Evolutionary conservation across 2,329 filamentous ascomycete genomes (phyloP), one percentile per base, ranked within the genome.

Genomic region (Leptographium wingfieldii): DNA sequence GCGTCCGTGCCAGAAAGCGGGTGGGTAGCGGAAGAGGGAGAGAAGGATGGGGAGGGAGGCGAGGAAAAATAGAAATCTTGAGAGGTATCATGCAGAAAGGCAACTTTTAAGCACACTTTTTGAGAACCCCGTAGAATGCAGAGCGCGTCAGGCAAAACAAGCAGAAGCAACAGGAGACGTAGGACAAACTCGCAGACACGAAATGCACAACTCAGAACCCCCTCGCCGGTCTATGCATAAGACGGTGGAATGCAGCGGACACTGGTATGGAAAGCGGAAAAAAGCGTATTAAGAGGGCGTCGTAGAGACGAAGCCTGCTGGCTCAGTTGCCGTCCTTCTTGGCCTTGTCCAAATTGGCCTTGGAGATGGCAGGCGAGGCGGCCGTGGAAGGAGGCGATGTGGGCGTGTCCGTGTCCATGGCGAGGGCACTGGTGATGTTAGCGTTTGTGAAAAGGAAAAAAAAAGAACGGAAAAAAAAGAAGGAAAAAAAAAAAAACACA

Each of bases 331-430:
- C 73, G 68, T 75, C 76, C 73, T 79, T 78, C 70, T 83, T 83
- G 40, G 40, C 40, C 58, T 73, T 75, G 69, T 81, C 81, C 63
- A 81, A 78, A 63, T 77, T 78, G 63, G 77, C 80, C 75, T 87
- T 88, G 64, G 83, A 74, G 69, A 86, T 71, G 61, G 82, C 80
- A 55, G 86, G 86, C 59, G 86, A 88, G 60, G 81, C 83, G 64
- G 83, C 77, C 56, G 83, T 80, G 63, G 85, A 86, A 60, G 87
- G 85, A 68, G 88, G 87, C 66, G 87, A 90, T 68, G 82, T 79
- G 63, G 80, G 84, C 73, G 81, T 78, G 69, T 83, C 81, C 66
- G 77, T 78, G 68, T 81, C 84, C 82, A 78, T 82, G 67, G 80
- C 81, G 63, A 84, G 75, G 64, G 83, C 74, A 69, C 81, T 84